Conservation (phyloP, 306 rosid genomes). For the Echinosophora koreensis region DNA sequence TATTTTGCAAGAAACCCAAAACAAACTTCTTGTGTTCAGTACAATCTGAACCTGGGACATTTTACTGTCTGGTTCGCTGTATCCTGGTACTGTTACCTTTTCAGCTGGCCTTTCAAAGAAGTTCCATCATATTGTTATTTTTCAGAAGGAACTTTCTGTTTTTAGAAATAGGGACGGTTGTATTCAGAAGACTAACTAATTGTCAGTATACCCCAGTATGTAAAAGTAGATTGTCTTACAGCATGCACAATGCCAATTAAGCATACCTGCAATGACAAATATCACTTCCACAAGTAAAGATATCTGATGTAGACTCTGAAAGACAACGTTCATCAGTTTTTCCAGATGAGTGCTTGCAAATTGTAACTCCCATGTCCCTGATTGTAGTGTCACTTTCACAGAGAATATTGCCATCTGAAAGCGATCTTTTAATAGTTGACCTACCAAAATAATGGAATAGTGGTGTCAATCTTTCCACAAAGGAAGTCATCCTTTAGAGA, state of each 20-base stretch:
- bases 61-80: not conserved
- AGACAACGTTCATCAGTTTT: constrained; percentile 40
- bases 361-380: constrained; percentile 45
- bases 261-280: constrained; percentile 61
- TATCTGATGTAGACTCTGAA: constrained; percentile 60
- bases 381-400: constrained; percentile 50
- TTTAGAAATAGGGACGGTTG: not conserved
- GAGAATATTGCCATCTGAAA: constrained; percentile 71
- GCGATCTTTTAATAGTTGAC: constrained; percentile 66
- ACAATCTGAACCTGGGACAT: not conserved
- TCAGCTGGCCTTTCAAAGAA: not conserved
- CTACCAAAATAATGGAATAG: constrained; percentile 49
- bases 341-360: constrained; percentile 48
- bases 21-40: not conserved
- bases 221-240: constrained; percentile 10
- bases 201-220: not conserved
- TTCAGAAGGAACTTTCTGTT: constrained; percentile 29
- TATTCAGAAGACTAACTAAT: not conserved
- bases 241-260: constrained; percentile 22
- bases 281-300: constrained; percentile 55
- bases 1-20: not conserved
- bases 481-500: not conserved
- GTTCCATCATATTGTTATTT: not conserved
- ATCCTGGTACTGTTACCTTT: not conserved
- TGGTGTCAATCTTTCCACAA: not conserved